Conservation (phyloP, 768 basidiomycete genomes). For the Psilocybe sp. region DNA sequence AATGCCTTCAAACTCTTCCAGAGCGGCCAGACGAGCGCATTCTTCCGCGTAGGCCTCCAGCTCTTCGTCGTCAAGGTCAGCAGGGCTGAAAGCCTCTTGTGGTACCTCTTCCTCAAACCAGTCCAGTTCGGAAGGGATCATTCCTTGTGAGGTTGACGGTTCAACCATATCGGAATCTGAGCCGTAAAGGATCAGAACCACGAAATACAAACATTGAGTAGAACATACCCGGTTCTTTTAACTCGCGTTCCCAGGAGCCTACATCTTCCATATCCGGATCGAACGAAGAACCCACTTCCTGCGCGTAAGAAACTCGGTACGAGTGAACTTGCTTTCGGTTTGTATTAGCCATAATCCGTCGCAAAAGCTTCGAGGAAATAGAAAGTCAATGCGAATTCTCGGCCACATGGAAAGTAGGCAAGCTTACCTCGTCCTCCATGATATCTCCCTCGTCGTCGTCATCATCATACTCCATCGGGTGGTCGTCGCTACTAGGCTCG, state of each 20-base stretch:
- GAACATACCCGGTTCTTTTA: conserved; percentile 34
- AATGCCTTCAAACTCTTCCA: conserved; percentile 49
- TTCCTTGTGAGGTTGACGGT: background rate
- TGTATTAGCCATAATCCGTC: conserved; percentile 58
- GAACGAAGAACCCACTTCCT: conserved; percentile 73
- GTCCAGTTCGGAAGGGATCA: background rate
- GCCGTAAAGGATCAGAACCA: background rate
- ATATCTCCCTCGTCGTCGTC: conserved; percentile 58
- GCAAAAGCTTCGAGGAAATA: conserved; percentile 50
- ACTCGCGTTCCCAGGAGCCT: conserved; percentile 55
- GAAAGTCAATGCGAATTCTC: conserved; percentile 2
- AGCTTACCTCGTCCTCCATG: conserved; percentile 61
- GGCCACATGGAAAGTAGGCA: background rate
- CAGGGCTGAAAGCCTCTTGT: conserved; percentile 31
- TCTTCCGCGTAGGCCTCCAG: conserved; percentile 60
- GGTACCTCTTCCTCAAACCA: conserved; percentile 1
- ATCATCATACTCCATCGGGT: conserved; percentile 48
- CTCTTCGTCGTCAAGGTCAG: conserved; percentile 55
- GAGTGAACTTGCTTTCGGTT: conserved; percentile 46
- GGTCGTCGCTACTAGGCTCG: conserved; percentile 50
- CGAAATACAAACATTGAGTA: background rate
- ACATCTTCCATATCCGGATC: conserved; percentile 72
- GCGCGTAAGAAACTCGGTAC: conserved; percentile 61
- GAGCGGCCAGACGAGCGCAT: conserved; percentile 32
- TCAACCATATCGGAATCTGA: background rate